A percentile compares a stretch with the other conserved stretches of the same genome.
These are phyloP conservation scores for Leishmania tarentolae DNA, from an alignment of 208 protist genomes.

Conservation along the genomic window DNA sequence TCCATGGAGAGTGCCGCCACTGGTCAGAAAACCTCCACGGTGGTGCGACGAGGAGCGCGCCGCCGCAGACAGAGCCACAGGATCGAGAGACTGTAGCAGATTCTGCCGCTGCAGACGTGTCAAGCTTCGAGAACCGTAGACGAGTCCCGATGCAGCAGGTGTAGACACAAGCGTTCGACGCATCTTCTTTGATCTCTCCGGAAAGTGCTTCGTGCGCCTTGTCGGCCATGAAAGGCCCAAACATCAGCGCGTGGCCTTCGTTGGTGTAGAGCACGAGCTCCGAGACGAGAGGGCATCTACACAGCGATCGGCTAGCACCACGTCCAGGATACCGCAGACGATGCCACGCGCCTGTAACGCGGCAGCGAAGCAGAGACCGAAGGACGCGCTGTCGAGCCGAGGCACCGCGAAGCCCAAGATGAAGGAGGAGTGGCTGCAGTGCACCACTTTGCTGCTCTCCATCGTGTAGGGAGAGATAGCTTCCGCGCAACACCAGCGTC, in stretches of 20 bases:
- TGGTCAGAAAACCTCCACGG: constrained; percentile 26
- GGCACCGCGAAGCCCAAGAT: constrained; percentile 18
- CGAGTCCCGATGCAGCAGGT: constrained; percentile 21
- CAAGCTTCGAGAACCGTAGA: not conserved
- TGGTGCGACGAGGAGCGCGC: constrained; percentile 22
- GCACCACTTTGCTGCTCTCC: not conserved
- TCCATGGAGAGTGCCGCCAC: constrained; percentile 30
- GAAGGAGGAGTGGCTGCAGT: constrained; percentile 17
- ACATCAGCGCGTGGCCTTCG: constrained; percentile 20
- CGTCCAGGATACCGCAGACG: not conserved
- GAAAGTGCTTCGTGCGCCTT: too few species aligned
- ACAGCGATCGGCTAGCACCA: not conserved
- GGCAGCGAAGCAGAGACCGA: constrained; percentile 17
- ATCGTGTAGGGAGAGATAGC: constrained; percentile 1
- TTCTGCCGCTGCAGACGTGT: not conserved
- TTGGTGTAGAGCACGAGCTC: constrained; percentile 20
- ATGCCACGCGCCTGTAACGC: constrained; percentile 16
- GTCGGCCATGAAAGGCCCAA: constrained; percentile 11
- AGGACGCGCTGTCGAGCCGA: constrained; percentile 10
- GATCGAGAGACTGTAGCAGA: not conserved
- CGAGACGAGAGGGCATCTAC: not conserved
- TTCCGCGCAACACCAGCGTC: constrained; percentile 21
- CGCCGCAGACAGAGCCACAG: not conserved
- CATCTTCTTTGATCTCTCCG: not conserved
- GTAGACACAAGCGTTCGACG: constrained; percentile 5